Conservation (phyloP, 176 grass and related monocot genomes). For the Elaeis guineensis region DNA sequence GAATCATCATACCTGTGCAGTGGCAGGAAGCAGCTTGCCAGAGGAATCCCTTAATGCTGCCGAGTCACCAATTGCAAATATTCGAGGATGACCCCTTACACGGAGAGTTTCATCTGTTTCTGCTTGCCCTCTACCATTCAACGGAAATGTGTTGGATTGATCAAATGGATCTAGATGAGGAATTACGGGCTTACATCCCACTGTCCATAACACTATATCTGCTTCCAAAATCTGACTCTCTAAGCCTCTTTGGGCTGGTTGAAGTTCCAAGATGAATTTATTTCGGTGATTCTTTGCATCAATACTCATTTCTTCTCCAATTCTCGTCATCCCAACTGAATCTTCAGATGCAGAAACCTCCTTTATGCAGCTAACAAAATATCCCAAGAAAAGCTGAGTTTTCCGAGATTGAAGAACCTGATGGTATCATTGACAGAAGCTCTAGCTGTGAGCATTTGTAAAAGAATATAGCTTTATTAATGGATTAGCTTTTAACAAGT, state of each 20-base stretch:
- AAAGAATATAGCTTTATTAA: no score
- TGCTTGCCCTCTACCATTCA: conserved; percentile 80
- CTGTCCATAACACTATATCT: conserved; percentile 87
- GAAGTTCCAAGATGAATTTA: conserved; percentile 71
- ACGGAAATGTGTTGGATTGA: conserved; percentile 44
- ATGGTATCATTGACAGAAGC: no score
- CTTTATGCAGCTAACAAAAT: conserved; percentile 56
- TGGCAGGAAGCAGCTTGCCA: conserved; percentile 72
- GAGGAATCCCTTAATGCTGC: conserved; percentile 77
- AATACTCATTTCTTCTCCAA: conserved; percentile 12
- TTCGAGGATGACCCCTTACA: conserved; percentile 76
- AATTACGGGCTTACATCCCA: conserved; percentile 75
- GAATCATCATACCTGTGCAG: conserved; percentile 47
- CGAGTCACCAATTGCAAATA: conserved; percentile 93
- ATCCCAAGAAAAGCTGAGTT: conserved; percentile 82
- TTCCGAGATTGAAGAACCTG: conserved; percentile 90
- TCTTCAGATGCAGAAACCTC: conserved; percentile 44
- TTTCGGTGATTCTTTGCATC: conserved; percentile 13
- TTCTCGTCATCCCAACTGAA: conserved; percentile 20
- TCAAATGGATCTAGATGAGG: conserved; percentile 55
- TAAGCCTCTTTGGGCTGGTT: conserved; percentile 74
- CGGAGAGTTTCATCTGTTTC: conserved; percentile 93
- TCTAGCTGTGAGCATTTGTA: no score
- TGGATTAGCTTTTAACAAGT: no score
- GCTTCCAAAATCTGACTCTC: conserved; percentile 50